These are phyloP conservation scores for Colletotrichum phormii DNA, from an alignment of 2,329 filamentous ascomycete genomes.

Conservation along the genomic window DNA sequence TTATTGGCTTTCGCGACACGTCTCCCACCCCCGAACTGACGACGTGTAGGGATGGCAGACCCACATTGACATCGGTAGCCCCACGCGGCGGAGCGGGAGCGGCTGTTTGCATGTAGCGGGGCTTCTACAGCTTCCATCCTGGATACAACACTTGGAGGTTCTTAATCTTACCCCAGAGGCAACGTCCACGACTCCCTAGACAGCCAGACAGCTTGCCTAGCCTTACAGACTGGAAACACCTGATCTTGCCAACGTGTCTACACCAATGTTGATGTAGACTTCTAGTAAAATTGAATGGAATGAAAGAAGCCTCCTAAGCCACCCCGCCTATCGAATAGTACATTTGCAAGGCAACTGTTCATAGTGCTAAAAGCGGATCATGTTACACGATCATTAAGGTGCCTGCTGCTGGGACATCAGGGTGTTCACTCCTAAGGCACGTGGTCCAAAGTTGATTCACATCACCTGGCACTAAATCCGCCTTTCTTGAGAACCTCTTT, in stretches of 20 bases:
- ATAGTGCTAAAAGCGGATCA: neutral
- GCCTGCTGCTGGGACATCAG: neutral
- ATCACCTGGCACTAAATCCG: no score
- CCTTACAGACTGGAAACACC: no score
- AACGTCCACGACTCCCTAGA: no score
- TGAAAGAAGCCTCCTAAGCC: neutral
- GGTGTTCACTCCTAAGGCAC: neutral
- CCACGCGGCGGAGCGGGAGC: neutral
- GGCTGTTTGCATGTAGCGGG: constrained; percentile 1
- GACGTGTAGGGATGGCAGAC: neutral
- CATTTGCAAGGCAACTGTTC: neutral
- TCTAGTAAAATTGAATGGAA: no score
- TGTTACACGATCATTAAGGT: neutral
- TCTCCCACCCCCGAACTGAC: neutral
- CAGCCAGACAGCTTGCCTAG: no score
- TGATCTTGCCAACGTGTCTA: neutral
- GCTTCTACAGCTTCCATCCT: neutral
- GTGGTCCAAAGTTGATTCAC: no score
- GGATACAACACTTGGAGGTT: neutral
- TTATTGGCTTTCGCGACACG: constrained; percentile 12
- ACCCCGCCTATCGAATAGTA: neutral
- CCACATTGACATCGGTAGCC: neutral
- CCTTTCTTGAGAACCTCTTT: neutral
- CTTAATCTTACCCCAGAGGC: no score
- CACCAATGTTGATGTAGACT: no score